A percentile compares a stretch with the other conserved stretches of the same genome.
phyloP scores from a whole-genome alignment of 2,329 filamentous ascomycete genomes.

The Daldinia sp. region DNA sequence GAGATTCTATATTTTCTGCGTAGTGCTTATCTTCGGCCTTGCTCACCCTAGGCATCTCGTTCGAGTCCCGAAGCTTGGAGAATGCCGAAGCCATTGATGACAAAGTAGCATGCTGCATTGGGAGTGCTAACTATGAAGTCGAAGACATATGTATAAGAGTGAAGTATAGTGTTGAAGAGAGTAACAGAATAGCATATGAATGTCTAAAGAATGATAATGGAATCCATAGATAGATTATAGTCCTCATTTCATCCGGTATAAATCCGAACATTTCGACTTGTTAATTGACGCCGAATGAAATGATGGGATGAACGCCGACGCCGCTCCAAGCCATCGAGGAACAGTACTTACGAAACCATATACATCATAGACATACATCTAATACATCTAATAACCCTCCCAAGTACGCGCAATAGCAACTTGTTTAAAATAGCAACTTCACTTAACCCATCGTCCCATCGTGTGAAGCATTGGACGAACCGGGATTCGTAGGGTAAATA shows the following conservation, averaged over 20 bases:
- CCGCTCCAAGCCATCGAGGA: not conserved
- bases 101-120: not conserved
- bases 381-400: not conserved
- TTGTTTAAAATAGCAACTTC: not conserved
- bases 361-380: not conserved
- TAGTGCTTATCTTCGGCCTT: slow-evolving; percentile 35
- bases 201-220: not conserved
- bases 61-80: not conserved
- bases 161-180: not conserved
- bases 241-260: not conserved
- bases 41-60: not conserved
- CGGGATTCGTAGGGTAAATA: slow-evolving; percentile 19
- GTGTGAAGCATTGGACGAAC: slow-evolving; percentile 16
- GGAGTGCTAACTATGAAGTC: not conserved
- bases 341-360: not conserved
- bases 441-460: not conserved
- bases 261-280: not conserved
- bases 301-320: not conserved
- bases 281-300: not conserved
- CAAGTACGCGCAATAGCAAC: not conserved
- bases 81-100: not conserved
- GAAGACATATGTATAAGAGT: not conserved
- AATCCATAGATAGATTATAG: not conserved
- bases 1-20: slow-evolving; percentile 40
- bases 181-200: not conserved